These are phyloP conservation scores for Leishmania turanica DNA, from an alignment of 208 protist species.

Conservation along the genomic window DNA sequence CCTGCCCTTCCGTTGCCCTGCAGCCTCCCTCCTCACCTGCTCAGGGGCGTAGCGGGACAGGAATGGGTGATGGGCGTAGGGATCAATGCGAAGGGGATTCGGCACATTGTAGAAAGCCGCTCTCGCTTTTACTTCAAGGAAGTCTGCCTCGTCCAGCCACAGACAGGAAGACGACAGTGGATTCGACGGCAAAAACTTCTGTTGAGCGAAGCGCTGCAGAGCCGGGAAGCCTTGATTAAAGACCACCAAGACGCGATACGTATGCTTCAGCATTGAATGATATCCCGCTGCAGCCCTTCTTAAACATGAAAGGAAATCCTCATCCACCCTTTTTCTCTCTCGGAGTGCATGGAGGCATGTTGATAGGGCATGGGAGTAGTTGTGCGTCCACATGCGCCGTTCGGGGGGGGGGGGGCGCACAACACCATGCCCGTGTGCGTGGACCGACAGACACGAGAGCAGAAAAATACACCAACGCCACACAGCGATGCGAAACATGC, in stretches of 20 bases:
- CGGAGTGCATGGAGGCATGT: not conserved
- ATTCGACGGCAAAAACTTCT: constrained; percentile 49
- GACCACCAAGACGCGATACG: constrained; percentile 34
- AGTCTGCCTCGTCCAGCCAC: constrained; percentile 75
- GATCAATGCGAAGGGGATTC: constrained; percentile 39
- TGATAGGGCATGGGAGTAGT: not conserved
- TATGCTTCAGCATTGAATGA: constrained; percentile 34
- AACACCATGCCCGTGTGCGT: not conserved
- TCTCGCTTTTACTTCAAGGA: constrained; percentile 5
- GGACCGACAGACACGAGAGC: not conserved
- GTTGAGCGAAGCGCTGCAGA: constrained; percentile 55
- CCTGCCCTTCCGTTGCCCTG: not conserved
- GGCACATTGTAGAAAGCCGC: constrained; percentile 1
- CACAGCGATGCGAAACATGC: not conserved
- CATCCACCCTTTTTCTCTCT: not conserved
- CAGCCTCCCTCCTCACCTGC: not conserved
- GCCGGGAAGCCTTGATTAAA: constrained; percentile 70
- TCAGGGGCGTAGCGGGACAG: constrained; percentile 37
- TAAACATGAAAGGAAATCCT: not conserved
- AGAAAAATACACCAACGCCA: not conserved
- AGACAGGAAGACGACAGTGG: constrained; percentile 54
- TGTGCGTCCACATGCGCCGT: not conserved
- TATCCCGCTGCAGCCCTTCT: not conserved
- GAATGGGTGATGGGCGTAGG: constrained; percentile 47
- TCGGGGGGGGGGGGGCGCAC: not conserved